Evolutionary conservation across 345 rosid genomes (phyloP).

Genomic region (Gossypium bickii): DNA sequence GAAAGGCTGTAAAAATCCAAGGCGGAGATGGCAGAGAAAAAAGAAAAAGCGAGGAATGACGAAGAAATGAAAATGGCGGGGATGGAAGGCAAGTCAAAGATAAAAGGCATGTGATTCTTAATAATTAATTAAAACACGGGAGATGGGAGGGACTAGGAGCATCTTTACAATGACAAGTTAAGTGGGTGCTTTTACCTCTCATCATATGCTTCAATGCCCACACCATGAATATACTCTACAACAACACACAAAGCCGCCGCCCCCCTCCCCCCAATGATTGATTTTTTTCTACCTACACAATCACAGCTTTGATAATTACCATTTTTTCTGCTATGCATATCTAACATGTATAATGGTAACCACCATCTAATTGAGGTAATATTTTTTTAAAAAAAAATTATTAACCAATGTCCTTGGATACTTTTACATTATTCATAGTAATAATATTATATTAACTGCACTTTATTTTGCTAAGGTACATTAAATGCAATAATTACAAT

Average conservation of each 20-base stretch:
- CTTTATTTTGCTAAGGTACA: no score
- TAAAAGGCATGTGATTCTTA: neutral
- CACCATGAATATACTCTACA: neutral
- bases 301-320: conserved; percentile 5
- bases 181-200: neutral
- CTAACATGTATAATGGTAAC: neutral
- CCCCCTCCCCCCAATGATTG: neutral
- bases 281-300: neutral
- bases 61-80: neutral
- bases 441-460: no score
- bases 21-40: no score
- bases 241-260: neutral
- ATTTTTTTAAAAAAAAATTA: no score
- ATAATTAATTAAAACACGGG: conserved; percentile 2
- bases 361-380: no score
- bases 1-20: neutral
- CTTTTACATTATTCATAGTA: no score
- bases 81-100: conserved; percentile 12
- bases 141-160: neutral
- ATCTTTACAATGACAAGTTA: conserved; percentile 1
- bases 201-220: neutral
- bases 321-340: neutral
- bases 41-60: neutral
- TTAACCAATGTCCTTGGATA: no score
- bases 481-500: no score